Evolutionary conservation across 768 basidiomycete species (phyloP), one percentile per base, ranked within the genome.

Genomic region (Pisolithus tinctorius): DNA sequence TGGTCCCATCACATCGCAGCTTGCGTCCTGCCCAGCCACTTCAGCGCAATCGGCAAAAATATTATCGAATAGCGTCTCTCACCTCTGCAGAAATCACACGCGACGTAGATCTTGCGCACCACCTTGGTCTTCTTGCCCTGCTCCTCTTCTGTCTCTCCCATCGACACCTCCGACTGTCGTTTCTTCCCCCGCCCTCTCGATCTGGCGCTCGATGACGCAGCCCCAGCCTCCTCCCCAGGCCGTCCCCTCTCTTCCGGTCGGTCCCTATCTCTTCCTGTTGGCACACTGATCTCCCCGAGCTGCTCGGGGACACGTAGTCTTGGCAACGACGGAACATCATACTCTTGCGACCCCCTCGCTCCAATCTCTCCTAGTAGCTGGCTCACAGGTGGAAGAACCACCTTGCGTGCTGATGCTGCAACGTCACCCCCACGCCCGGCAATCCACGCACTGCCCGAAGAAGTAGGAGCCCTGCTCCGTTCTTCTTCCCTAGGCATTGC

Each of bases 11-110:
- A 68, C 88, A 90, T 25, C 80, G 75, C 51, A 90, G 77, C 66
- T 90, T 90, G 49, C 87, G 80, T 41, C 77, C 87, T 90, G 42
- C 39, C 39, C 48, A 17, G 26, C 20, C 48, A 6, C 17, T 5
- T 39, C 43, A 13, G 20, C 29, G 49, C 52, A 47, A 52, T 31
- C 26, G 17, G 39, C 13, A 30, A 23, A 16, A 23, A 9, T 23
- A 27, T n/a, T n/a, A 20, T 39, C 38, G 37, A 48, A 41, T 47
- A 27, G 13, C 14, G 9, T 47, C 25, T 61, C 76, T 71, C 57
- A 83, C 87, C 76, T 77, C 87, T 75, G 71, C 87, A 90, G 64
- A 88, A 88, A 67, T 85, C 73, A 69, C 87, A 90, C 52, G 87
- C 87, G 34, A 88, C 59, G 42, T 68, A 68, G 52, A 68, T 69